phyloP scores from a whole-genome alignment of 352 stramenopile genomes.

The Globisporangium parvum region DNA sequence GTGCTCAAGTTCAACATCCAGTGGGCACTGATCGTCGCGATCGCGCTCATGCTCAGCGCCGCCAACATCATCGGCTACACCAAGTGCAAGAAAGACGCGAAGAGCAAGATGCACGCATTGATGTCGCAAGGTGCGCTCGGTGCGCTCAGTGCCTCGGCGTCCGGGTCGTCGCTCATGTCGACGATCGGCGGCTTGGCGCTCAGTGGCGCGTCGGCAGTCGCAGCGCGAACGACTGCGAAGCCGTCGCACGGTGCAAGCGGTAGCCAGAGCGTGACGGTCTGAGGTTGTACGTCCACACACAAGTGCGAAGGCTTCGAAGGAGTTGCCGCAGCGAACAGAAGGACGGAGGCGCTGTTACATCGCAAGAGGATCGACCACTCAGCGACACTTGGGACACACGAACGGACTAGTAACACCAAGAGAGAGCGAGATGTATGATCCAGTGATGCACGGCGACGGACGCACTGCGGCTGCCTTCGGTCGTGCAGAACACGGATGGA shows the following conservation, averaged over 20 bases:
- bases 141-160: conserved; percentile 50
- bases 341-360: no score
- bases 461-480: no score
- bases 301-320: background rate
- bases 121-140: conserved; percentile 75
- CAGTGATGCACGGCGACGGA: background rate
- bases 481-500: no score
- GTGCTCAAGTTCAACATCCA: conserved; percentile 93
- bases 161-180: conserved; percentile 66
- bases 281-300: conserved; percentile 3
- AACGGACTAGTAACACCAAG: background rate
- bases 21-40: conserved; percentile 92
- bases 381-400: no score
- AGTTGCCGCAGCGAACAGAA: no score
- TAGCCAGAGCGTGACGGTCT: conserved; percentile 35
- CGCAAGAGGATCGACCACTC: no score
- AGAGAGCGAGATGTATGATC: conserved; percentile 10
- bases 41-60: conserved; percentile 88
- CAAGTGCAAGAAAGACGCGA: conserved; percentile 92
- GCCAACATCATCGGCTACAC: conserved; percentile 99
- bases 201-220: conserved; percentile 15
- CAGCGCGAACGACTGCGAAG: background rate
- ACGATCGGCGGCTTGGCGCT: conserved; percentile 69
- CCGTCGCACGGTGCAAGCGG: conserved; percentile 11
- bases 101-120: conserved; percentile 77